Evolutionary conservation across 192 early-diverging fungal genomes (phyloP).

Genomic region (Coemansia sp.): DNA sequence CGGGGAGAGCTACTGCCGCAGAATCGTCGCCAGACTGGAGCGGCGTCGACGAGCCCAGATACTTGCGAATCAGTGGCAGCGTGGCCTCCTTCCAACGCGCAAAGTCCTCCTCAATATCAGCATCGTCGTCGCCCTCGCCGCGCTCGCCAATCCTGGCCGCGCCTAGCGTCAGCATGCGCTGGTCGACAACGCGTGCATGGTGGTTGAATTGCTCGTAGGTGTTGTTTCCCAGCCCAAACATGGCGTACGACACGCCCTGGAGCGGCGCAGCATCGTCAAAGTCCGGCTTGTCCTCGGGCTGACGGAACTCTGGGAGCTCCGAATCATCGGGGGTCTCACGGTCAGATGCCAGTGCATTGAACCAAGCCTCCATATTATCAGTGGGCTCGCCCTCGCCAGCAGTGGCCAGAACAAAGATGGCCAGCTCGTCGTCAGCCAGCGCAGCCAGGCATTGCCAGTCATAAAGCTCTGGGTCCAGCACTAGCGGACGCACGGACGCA

Average conservation of each 20-base stretch:
- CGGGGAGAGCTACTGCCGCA: constrained; percentile 13
- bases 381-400: constrained; percentile 98
- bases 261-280: constrained; percentile 79
- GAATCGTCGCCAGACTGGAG: constrained; percentile 34
- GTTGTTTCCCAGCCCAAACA: constrained; percentile 60
- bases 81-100: constrained; percentile 90
- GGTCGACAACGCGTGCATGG: constrained; percentile 73
- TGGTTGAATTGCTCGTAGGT: constrained; percentile 78
- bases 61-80: constrained; percentile 74
- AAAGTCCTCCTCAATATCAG: constrained; percentile 95
- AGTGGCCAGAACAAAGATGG: constrained; percentile 94
- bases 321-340: constrained; percentile 66
- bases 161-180: constrained; percentile 69
- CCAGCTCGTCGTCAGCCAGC: constrained; percentile 66
- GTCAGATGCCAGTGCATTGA: constrained; percentile 74
- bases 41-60: constrained; percentile 61
- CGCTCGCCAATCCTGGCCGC: constrained; percentile 72
- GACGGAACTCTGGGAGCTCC: constrained; percentile 59
- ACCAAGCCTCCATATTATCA: constrained; percentile 95
- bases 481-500: constrained; percentile 72
- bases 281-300: constrained; percentile 74
- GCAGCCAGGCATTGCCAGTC: constrained; percentile 83
- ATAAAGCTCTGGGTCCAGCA: constrained; percentile 89
- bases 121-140: constrained; percentile 98
- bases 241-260: constrained; percentile 51